These are phyloP conservation scores for Kockovaella imperatae DNA, from an alignment of 768 basidiomycete genomes.

Conservation along the genomic window DNA sequence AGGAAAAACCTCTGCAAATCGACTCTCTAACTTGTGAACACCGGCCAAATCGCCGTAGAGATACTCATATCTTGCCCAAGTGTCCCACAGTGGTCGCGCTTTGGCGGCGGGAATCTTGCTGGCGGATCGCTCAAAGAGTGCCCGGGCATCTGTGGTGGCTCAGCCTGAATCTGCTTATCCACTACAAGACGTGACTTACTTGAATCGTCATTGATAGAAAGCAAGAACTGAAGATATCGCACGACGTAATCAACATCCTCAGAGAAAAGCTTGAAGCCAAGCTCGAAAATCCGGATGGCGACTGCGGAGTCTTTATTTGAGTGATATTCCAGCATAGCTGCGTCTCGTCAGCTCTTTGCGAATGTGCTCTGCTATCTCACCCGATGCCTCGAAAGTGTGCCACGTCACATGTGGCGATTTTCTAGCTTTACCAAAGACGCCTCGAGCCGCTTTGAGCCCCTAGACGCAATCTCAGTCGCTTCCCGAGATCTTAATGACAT, in stretches of 20 bases:
- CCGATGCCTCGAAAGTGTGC: slow-evolving; percentile 90
- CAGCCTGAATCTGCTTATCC: not conserved
- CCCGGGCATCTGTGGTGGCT: slow-evolving; percentile 70
- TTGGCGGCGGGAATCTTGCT: slow-evolving; percentile 66
- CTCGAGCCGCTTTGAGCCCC: slow-evolving; percentile 69
- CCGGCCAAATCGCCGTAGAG: slow-evolving; percentile 87
- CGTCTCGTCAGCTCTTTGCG: not conserved
- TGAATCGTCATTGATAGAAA: slow-evolving; percentile 88
- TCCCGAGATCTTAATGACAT: slow-evolving; percentile 11
- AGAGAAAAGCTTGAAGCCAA: slow-evolving; percentile 74
- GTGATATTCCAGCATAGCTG: slow-evolving; percentile 93
- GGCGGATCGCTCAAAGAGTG: slow-evolving; percentile 85
- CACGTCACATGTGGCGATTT: slow-evolving; percentile 56
- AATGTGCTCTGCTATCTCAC: slow-evolving; percentile 46
- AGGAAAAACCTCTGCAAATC: slow-evolving; percentile 80
- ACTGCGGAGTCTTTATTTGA: slow-evolving; percentile 68
- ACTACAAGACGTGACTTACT: slow-evolving; percentile 54
- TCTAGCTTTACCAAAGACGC: slow-evolving; percentile 72
- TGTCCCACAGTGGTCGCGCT: slow-evolving; percentile 83
- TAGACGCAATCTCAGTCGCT: slow-evolving; percentile 7
- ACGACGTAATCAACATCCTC: slow-evolving; percentile 78
- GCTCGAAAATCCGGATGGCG: slow-evolving; percentile 86
- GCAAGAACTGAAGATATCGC: slow-evolving; percentile 83
- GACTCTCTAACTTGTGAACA: slow-evolving; percentile 76
- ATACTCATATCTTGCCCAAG: slow-evolving; percentile 93